A percentile compares a stretch with the other conserved stretches of the same genome.
These are phyloP conservation scores for Yarrowia hollandica DNA, from an alignment of 805 yeast species.

Conservation along the genomic window DNA sequence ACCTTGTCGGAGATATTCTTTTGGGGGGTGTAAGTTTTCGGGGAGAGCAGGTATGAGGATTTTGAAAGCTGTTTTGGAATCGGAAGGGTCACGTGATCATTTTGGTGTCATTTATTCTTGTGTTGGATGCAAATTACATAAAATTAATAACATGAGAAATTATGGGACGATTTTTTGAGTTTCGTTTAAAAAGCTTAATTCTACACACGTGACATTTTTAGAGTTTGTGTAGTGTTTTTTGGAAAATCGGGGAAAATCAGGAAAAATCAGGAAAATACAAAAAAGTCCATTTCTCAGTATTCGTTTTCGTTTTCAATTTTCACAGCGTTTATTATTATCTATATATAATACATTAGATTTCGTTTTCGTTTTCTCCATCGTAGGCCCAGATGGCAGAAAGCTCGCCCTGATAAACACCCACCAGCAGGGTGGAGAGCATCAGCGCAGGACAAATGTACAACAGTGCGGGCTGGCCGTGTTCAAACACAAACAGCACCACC, in stretches of 20 bases:
- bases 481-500: conserved; percentile 43
- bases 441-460: conserved; percentile 59
- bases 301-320: too few relatives aligned
- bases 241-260: too few relatives aligned
- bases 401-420: conserved; percentile 49
- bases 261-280: too few relatives aligned
- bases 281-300: too few relatives aligned
- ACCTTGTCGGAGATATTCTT: neutral
- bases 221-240: too few relatives aligned
- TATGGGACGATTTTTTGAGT: neutral
- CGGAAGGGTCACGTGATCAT: neutral
- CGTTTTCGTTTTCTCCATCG: conserved; percentile 35
- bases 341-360: neutral
- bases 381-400: conserved; percentile 44
- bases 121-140: too few relatives aligned
- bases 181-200: neutral
- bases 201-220: neutral
- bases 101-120: too few relatives aligned
- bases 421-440: conserved; percentile 40
- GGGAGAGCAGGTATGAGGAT: neutral
- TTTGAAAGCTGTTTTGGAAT: neutral
- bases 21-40: neutral
- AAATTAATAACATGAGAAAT: too few relatives aligned
- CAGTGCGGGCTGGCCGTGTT: conserved; percentile 66
- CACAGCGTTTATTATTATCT: neutral